These are phyloP conservation scores for Auricularia heimuer DNA, from an alignment of 768 basidiomycete genomes.

Conservation along the genomic window DNA sequence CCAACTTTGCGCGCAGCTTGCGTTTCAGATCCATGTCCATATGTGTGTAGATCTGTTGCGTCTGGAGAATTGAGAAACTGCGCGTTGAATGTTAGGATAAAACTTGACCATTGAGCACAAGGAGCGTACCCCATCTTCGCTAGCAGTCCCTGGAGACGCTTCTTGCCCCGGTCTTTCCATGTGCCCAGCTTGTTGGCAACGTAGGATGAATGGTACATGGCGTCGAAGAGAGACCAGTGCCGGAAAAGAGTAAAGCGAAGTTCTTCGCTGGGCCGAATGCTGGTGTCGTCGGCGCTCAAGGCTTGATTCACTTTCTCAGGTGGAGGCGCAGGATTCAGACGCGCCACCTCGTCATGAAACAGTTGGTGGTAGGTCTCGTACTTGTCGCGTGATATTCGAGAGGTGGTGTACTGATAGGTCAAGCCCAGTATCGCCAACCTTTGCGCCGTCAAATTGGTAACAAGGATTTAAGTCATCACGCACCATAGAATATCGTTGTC, in stretches of 20 bases:
- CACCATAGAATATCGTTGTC: conserved; percentile 94
- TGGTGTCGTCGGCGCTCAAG: conserved; percentile 67
- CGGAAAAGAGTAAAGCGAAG: conserved; percentile 89
- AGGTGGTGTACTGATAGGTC: conserved; percentile 84
- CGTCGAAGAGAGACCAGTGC: conserved; percentile 97
- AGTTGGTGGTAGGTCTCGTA: conserved; percentile 77
- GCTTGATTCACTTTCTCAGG: conserved; percentile 11
- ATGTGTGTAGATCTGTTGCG: conserved; percentile 85
- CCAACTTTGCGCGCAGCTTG: conserved; percentile 67
- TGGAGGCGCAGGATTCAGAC: conserved; percentile 64
- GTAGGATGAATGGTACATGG: conserved; percentile 96
- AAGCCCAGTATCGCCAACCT: conserved; percentile 92
- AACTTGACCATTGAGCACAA: not conserved
- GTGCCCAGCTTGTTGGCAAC: conserved; percentile 91
- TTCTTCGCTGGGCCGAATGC: conserved; percentile 78
- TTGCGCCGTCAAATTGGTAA: conserved; percentile 2
- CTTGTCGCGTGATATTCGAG: conserved; percentile 74
- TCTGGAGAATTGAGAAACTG: conserved; percentile 90
- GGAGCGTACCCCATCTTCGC: conserved; percentile 92
- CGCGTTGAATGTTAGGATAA: not conserved
- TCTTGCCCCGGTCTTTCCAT: conserved; percentile 91
- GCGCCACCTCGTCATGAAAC: conserved; percentile 85
- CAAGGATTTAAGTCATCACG: conserved; percentile 11
- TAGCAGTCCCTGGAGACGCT: conserved; percentile 78
- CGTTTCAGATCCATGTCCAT: conserved; percentile 96